Evolutionary conservation across 2,329 filamentous ascomycete genomes (phyloP), one percentile per base, ranked within the genome.

Genomic region (Exophiala mesophila): DNA sequence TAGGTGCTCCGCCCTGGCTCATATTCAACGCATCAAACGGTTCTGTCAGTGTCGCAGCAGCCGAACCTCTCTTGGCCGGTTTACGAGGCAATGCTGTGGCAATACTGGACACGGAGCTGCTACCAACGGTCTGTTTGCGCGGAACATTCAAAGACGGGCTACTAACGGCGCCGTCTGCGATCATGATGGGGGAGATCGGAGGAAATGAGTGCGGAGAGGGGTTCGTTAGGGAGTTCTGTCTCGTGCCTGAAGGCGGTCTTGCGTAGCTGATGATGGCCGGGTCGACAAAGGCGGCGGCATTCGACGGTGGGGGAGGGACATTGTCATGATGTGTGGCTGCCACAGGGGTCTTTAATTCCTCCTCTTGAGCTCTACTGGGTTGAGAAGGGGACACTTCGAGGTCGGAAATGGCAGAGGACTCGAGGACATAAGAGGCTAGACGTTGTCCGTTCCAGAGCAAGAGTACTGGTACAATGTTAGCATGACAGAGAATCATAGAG

Each of bases 261-360:
- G 68, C 63, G 59, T 86, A 76, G 59, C 85, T 88, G 33, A 94
- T 61, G 41, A 94, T 94, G 3, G 87, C 87, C 8, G 87, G 87
- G 56, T 94, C 87, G n/a, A 82, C 74, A 57, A 92, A 88, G 54
- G 44, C 58, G 24, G 53, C 40, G 19, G 33, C 29, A 47, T 51
- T 52, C 12, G 23, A 7, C 12, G 7, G 23, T 12, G 43, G 20
- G 26, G 36, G 37, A 12, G 38, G 18, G 20, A 30, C 12, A 10
- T 37, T 39, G 8, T 47, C 24, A 19, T 26, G n/a, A 21, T 21
- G 34, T 13, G 44, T 18, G 26, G 31, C 29, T 13, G 41, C 44
- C 8, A 45, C 43, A 29, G 48, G 52, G 35, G 52, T 45, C 26
- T 41, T 36, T 15, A 44, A 41, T 36, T 53, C 42, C 28, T 44